These are phyloP conservation scores for Wickerhamiella spandovensis DNA, from an alignment of 805 yeast species.

Conservation along the genomic window DNA sequence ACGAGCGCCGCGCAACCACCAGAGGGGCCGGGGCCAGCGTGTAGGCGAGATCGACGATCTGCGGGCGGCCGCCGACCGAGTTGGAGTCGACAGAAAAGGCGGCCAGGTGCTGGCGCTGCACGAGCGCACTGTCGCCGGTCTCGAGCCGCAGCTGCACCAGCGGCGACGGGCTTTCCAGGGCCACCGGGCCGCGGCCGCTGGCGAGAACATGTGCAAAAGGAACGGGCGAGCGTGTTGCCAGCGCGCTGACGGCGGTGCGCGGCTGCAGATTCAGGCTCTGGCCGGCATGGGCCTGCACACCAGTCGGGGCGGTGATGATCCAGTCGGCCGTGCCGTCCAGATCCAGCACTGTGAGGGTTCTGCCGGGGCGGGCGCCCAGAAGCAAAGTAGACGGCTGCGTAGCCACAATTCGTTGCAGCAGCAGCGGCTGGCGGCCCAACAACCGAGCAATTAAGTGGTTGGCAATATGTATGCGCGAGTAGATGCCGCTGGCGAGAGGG, in stretches of 20 bases:
- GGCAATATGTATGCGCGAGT: constrained; percentile 11
- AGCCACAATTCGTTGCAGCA: constrained; percentile 14
- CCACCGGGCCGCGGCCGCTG: constrained; percentile 34
- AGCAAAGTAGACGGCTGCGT: constrained; percentile 15
- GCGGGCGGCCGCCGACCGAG: constrained; percentile 6
- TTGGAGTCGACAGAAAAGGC: constrained; percentile 27
- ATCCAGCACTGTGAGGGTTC: constrained; percentile 26
- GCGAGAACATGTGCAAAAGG: constrained; percentile 24
- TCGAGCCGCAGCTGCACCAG: constrained; percentile 28
- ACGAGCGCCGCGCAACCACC: not conserved
- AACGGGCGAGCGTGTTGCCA: constrained; percentile 12
- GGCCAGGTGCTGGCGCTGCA: constrained; percentile 29
- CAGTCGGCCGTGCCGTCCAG: constrained; percentile 31
- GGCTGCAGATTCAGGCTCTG: constrained; percentile 21
- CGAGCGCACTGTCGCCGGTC: constrained; percentile 29
- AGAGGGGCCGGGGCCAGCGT: not conserved
- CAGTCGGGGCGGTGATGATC: constrained; percentile 28
- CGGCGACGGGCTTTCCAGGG: constrained; percentile 30
- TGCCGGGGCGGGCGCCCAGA: constrained; percentile 8
- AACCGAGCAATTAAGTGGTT: constrained; percentile 10
- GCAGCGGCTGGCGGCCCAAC: constrained; percentile 15
- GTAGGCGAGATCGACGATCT: constrained; percentile 3
- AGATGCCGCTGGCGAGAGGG: not conserved
- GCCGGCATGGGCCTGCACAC: constrained; percentile 36
- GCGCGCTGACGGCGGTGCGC: constrained; percentile 13